These are phyloP conservation scores for Aspergillus taichungensis DNA, from an alignment of 495 filamentous ascomycete species.

Conservation along the genomic window DNA sequence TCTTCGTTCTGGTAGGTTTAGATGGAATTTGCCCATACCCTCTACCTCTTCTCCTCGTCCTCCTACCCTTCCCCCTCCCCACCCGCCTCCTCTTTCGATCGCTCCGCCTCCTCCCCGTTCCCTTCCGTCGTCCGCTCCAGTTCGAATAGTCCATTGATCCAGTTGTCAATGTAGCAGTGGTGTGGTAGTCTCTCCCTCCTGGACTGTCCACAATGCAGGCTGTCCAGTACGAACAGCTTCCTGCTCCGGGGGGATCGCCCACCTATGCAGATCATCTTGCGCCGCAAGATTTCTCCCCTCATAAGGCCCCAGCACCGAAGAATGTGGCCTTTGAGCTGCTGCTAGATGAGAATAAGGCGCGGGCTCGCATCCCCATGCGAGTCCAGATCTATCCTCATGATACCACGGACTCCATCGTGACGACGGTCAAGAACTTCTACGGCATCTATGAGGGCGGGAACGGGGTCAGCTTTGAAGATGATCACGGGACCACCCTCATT, in stretches of 20 bases:
- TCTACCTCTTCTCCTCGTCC: conserved; percentile 18
- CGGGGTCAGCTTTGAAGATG: conserved; percentile 87
- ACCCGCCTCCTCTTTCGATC: conserved; percentile 16
- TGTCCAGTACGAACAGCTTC: conserved; percentile 32
- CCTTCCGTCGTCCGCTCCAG: conserved; percentile 18
- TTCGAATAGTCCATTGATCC: conserved; percentile 32
- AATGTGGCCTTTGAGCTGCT: conserved; percentile 80
- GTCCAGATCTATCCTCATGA: conserved; percentile 90
- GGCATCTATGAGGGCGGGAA: conserved; percentile 73
- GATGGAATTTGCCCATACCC: conserved; percentile 27
- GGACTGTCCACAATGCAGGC: conserved; percentile 30
- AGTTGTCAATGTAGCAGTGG: conserved; percentile 31
- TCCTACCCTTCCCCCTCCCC: conserved; percentile 18
- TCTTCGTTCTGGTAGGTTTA: conserved; percentile 36
- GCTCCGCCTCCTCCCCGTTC: conserved; percentile 14
- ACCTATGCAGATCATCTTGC: conserved; percentile 23
- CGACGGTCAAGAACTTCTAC: conserved; percentile 96
- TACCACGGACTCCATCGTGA: conserved; percentile 89
- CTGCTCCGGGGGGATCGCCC: conserved; percentile 30
- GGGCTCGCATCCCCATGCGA: conserved; percentile 77
- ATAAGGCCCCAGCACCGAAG: conserved; percentile 54
- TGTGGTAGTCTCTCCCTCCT: conserved; percentile 17
- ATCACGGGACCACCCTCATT: conserved; percentile 77
- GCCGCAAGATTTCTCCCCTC: conserved; percentile 35
- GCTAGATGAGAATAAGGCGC: conserved; percentile 61